Conservation (phyloP, 805 yeast species). For the Ogataea pignaliae region DNA sequence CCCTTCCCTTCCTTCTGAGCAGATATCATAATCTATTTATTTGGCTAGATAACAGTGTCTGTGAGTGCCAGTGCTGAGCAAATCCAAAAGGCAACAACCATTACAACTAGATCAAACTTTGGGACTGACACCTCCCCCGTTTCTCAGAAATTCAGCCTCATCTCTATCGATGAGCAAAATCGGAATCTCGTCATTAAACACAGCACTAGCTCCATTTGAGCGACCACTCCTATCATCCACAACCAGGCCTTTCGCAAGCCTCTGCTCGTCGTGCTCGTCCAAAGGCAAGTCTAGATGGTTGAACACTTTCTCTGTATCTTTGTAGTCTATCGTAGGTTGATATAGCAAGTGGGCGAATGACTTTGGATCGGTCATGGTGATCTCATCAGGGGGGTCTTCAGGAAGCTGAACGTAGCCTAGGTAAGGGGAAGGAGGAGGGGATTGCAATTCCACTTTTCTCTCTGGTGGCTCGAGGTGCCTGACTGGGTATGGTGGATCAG, state of each 20-base stretch:
- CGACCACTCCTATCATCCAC: too few species aligned
- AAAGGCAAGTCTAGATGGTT: background rate
- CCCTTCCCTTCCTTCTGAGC: too few species aligned
- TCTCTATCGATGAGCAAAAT: constrained; percentile 25
- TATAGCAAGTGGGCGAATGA: constrained; percentile 27
- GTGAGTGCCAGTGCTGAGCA: too few species aligned
- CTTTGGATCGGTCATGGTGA: constrained; percentile 28
- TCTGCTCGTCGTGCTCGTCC: constrained; percentile 2
- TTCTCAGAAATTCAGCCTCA: constrained; percentile 24
- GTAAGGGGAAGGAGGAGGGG: constrained; percentile 35
- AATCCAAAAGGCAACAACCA: too few species aligned
- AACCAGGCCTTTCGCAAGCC: too few species aligned
- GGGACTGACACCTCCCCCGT: background rate
- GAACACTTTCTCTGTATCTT: constrained; percentile 18
- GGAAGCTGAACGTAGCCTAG: constrained; percentile 27
- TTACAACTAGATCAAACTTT: too few species aligned
- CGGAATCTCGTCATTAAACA: constrained; percentile 17
- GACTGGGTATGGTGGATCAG: too few species aligned
- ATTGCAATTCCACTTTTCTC: constrained; percentile 28
- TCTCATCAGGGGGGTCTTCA: constrained; percentile 31
- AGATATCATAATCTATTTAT: too few species aligned
- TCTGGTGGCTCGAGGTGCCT: constrained; percentile 22
- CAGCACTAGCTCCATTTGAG: background rate
- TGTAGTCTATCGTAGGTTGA: constrained; percentile 18
- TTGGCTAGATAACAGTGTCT: too few species aligned